Evolutionary conservation across 129 eudicot genomes (phyloP), one percentile per base, ranked within the genome.

Genomic region (Tanacetum coccineum): DNA sequence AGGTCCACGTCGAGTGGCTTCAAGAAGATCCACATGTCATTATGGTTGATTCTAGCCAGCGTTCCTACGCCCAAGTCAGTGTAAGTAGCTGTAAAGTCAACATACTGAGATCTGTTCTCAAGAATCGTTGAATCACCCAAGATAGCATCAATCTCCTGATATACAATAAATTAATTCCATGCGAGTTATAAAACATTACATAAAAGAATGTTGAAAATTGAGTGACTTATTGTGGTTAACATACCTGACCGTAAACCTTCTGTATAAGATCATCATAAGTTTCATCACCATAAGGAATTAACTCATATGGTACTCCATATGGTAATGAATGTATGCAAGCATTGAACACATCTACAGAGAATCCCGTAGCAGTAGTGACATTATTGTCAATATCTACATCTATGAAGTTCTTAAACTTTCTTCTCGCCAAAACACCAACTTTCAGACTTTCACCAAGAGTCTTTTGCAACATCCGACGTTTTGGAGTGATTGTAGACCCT

Each of bases 31-130:
- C 84, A 85, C 47, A 51, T 44, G 48, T 76, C 77, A 6, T 73
- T 76, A 15, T 64, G 58, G 20, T 74, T 57, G 11, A 73, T 61
- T 72, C 62, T 76, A 17, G 54, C 77, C 54, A 85, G 56, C 18
- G 64, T 77, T 39, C 67, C 82, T 6, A 83, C 52, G 4, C 88
- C 85, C 17, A 70, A 13, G 9, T 80, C 85, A 0, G 85, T 64
- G 77, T 46, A 83, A 21, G 88, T 71, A 13, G 66, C 48, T 13
- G 84, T 72, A 55, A 83, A 83, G 61, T 83, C 88, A n/a, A 83
- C 85, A 44, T 59, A 75, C 8, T 21, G 21, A 3, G 84, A 72
- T 71, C 82, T 73, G 46, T 74, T 83, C 47, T 64, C 74, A 10
- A 65, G 67, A 48, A 83, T 83, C 4, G 88, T 79, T 46, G 79